Percentiles rank a stretch among this genome's conserved stretches.
These are phyloP conservation scores for Phialocephala subalpina DNA, from an alignment of 2,329 filamentous ascomycete genomes.

Conservation along the genomic window DNA sequence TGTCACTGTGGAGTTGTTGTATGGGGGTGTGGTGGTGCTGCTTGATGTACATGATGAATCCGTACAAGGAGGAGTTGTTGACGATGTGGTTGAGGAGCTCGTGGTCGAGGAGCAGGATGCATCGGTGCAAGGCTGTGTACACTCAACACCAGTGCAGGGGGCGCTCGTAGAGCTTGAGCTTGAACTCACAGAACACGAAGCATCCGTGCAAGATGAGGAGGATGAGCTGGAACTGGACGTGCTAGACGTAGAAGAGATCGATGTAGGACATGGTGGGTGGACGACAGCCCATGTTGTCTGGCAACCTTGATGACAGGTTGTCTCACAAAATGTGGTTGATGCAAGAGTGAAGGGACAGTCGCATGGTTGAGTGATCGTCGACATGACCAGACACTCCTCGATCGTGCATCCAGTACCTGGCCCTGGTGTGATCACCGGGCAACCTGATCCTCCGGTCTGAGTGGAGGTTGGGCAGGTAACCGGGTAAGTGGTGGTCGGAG, in stretches of 20 bases:
- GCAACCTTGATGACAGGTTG: neutral
- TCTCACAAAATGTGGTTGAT: neutral
- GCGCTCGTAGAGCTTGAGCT: neutral
- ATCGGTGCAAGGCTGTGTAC: neutral
- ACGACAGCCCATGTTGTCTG: neutral
- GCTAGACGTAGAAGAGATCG: neutral
- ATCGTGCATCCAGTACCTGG: neutral
- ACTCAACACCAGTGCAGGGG: no score
- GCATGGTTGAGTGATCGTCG: neutral
- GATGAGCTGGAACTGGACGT: neutral
- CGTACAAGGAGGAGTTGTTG: neutral
- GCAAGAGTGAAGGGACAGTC: neutral
- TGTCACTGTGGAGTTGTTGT: neutral
- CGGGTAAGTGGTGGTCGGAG: neutral
- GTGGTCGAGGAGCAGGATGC: neutral
- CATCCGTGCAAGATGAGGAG: no score
- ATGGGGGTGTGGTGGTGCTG: conserved; percentile 8
- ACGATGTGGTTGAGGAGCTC: neutral
- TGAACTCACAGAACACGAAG: neutral
- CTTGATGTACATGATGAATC: neutral
- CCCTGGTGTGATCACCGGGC: neutral
- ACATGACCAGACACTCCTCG: neutral
- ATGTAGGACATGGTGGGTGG: neutral
- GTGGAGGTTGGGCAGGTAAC: neutral
- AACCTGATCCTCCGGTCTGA: conserved; percentile 3